Base-by-base conservation (phyloP, 139 green algal species). In the Closterium sp. region DNA sequence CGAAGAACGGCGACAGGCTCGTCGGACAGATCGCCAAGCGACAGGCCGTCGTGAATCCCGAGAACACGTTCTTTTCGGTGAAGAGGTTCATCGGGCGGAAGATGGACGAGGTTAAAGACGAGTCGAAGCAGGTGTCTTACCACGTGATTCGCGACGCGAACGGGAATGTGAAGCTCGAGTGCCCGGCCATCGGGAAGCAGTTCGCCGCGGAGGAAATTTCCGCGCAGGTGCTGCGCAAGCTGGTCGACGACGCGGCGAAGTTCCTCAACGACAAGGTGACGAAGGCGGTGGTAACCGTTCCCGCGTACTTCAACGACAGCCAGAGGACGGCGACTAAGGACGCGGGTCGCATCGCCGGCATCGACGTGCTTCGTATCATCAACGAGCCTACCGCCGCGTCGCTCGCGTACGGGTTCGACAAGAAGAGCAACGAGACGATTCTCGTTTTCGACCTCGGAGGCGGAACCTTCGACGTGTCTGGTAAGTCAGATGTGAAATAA, bases 11-110 rank as follows among this genome's bases (percentile, higher is more conserved):
- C 3, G 98, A 99, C 92, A 96, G 97, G 10, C 96, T 99, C 10
- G 98, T 99, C 24, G 98, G 98, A n/a, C 97, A 99, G 97, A 99
- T 99, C 79, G 98, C 98, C 88, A 99, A 99, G 97, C 97, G 98
- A 31, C 98, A 99, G 95, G 98, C 96, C 3, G 98, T 99, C 84
- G 98, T 99, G 7, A 99, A 99, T 96, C 98, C 98, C 1, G 97
- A 99, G 94, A 99, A 99, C 96, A 99, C 98, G 34, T 99, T 99
- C 95, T 99, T 98, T 96, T 98, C 97, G 31, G 98, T 99, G 10
- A 99, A 99, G 97, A 97, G 98, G 34, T 99, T 99, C 94, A 98
- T 99, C 70, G 98, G 98, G 7, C 79, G 95, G 90, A 97, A 97
- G 94, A 97, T 98, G 95, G 89, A 91, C 24, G 98, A 99, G 96